Evolutionary conservation across 1,284 basidiomycete species (phyloP), one percentile per base, ranked within the genome.

Genomic region (Trametes pubescens): DNA sequence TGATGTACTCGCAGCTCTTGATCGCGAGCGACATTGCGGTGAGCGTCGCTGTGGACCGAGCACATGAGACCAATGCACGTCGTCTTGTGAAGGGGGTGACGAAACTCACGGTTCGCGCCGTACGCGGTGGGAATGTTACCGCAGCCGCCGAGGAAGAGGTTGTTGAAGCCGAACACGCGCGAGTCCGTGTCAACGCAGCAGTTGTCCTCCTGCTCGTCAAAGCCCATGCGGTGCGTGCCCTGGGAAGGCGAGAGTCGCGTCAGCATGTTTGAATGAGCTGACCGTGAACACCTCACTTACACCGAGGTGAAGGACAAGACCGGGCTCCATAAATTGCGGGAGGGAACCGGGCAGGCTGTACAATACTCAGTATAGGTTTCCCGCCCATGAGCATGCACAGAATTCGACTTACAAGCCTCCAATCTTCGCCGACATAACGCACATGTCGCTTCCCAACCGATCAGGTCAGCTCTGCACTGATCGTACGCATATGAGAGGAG

Each of bases 261-360:
- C 43, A 52, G 4, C 24, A 22, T 29, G 7, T 32, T 21, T 38
- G 44, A 37, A 16, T 9, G 35, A 18, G n/a, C 14, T 29, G 4
- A 29, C 53, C 37, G 24, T 18, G 3, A 8, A 32, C 29, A n/a
- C 2, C 14, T 16, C 37, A 46, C 43, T 43, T 26, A 59, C 68
- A n/a, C 48, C 71, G 37, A 74, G 69, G 46, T 74, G 73, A 13
- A 73, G 67, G 18, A 70, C 66, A 16, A 74, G 62, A 13, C 73
- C 73, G 8, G 72, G 73, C 21, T 67, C 64, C 72, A 73, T 72
- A 65, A 71, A 74, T 57, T 73, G 71, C 11, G 73, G 73, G 54
- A 69, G 59, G 5, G 72, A 73, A 14, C 71, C 71, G 3, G 72
- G 71, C 16, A 72, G 64, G 57, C 57, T 58, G 54, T 1, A 18